A percentile compares a stretch with the other conserved stretches of the same genome.
Evolutionary conservation across 2,329 filamentous ascomycete genomes (phyloP).

Genomic region (Colletotrichum zoysiae): DNA sequence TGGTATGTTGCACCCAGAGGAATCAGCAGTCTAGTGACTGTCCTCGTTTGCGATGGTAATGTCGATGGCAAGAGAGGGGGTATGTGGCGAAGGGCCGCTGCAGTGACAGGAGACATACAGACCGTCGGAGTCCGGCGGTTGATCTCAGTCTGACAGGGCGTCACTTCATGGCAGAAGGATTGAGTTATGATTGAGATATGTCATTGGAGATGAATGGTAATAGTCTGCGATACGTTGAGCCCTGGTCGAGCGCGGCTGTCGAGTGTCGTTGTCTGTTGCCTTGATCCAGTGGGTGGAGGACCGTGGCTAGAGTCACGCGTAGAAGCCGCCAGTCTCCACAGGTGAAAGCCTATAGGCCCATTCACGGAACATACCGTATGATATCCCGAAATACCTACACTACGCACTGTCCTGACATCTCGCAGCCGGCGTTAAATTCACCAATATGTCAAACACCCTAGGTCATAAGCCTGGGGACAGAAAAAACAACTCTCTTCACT

Average conservation of each 20-base stretch:
- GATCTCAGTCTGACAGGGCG: conserved; percentile 10
- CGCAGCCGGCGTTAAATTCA: too few relatives aligned
- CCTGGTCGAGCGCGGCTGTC: conserved; percentile 2
- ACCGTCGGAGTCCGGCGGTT: conserved; percentile 23
- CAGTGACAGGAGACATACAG: conserved; percentile 1
- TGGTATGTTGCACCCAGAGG: neutral
- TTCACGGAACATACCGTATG: neutral
- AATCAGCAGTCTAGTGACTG: neutral
- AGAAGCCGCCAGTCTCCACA: conserved; percentile 15
- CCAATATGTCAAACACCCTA: neutral
- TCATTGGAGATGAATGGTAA: conserved; percentile 15
- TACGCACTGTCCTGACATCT: conserved; percentile 12
- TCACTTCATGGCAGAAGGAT: conserved; percentile 36
- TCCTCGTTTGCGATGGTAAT: neutral
- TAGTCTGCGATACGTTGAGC: conserved; percentile 12
- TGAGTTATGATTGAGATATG: neutral
- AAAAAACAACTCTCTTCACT: neutral
- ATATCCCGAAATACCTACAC: fast-evolving
- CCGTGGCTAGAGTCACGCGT: conserved; percentile 29
- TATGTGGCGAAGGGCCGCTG: conserved; percentile 12
- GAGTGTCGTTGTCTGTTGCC: conserved; percentile 22
- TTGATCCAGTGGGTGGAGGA: conserved; percentile 11
- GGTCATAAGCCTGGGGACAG: neutral
- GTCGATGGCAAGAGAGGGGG: conserved; percentile 6
- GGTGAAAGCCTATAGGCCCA: conserved; percentile 10